Percentiles rank a stretch among this genome's conserved stretches.
These are phyloP conservation scores for Talinum fruticosum DNA, from an alignment of 148 eudicot genomes.

Conservation along the genomic window DNA sequence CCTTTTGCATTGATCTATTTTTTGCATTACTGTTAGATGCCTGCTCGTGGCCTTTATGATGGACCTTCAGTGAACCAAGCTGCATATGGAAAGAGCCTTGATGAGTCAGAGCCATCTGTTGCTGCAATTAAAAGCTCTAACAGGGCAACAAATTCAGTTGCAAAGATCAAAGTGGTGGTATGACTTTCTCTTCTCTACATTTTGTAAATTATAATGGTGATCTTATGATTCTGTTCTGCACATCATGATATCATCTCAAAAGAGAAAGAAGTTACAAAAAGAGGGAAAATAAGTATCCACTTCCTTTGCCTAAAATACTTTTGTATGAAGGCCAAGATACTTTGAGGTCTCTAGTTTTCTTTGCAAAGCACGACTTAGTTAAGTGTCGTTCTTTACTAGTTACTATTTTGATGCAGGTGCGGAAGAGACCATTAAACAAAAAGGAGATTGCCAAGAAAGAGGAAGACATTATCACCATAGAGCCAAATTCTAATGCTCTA, in stretches of 20 bases:
- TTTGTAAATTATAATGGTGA: not conserved
- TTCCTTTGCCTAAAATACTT: not conserved
- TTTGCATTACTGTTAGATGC: slow-evolving; percentile 33
- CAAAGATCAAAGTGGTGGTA: slow-evolving; percentile 92
- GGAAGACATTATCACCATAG: slow-evolving; percentile 65
- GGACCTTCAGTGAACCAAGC: slow-evolving; percentile 36
- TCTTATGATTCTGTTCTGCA: slow-evolving; percentile 1
- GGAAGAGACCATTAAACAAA: slow-evolving; percentile 81
- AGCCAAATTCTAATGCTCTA: slow-evolving; percentile 47
- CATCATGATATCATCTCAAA: not conserved
- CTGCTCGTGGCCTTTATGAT: slow-evolving; percentile 38
- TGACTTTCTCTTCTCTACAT: slow-evolving; percentile 14
- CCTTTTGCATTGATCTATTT: not conserved
- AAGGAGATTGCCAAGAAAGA: slow-evolving; percentile 68
- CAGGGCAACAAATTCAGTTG: slow-evolving; percentile 50
- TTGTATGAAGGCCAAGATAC: not conserved
- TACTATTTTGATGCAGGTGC: slow-evolving; percentile 46
- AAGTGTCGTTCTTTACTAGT: not conserved
- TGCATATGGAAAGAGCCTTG: slow-evolving; percentile 39
- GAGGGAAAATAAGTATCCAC: not conserved
- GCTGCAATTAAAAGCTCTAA: slow-evolving; percentile 42
- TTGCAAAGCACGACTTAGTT: not conserved
- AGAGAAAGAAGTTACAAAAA: not conserved
- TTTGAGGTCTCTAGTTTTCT: not conserved
- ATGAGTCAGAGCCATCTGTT: slow-evolving; percentile 36